A percentile compares a stretch with the other conserved stretches of the same genome.
phyloP scores from a whole-genome alignment of 768 basidiomycete genomes.

The Amanita exitialis region DNA sequence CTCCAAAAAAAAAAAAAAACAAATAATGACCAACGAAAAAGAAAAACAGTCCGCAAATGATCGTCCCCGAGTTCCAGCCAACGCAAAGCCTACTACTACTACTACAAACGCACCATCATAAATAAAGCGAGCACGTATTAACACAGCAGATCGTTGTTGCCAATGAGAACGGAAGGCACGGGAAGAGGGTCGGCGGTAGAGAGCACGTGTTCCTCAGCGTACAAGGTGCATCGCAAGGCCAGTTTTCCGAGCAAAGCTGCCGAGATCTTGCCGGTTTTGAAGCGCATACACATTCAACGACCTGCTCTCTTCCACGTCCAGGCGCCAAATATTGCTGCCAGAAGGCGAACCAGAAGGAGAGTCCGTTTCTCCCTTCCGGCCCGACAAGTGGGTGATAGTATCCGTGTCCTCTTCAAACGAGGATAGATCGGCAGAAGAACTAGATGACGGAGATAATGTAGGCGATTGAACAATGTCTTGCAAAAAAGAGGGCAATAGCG shows the following conservation, averaged over 20 bases:
- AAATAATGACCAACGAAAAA: background rate
- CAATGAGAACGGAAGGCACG: background rate
- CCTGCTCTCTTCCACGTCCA: conserved; percentile 64
- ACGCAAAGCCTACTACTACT: background rate
- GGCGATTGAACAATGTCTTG: conserved; percentile 67
- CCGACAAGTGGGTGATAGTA: conserved; percentile 16
- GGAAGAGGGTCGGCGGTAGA: background rate
- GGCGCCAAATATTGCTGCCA: conserved; percentile 52
- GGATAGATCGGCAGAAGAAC: conserved; percentile 57
- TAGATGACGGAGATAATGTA: conserved; percentile 52
- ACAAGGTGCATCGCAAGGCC: conserved; percentile 12
- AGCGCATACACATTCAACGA: conserved; percentile 40
- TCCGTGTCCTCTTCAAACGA: conserved; percentile 46
- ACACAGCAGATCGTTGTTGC: background rate
- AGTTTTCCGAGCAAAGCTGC: conserved; percentile 26
- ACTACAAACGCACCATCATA: conserved; percentile 1
- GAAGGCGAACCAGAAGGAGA: conserved; percentile 23
- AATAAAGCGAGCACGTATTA: background rate
- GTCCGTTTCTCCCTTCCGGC: background rate
- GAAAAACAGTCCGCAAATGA: background rate
- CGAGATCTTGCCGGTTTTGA: conserved; percentile 27
- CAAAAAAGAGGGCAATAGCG: conserved; percentile 68
- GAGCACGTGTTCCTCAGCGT: background rate
- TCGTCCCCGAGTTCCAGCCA: conserved; percentile 2
- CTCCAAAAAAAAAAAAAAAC: background rate